Percentiles rank a stretch among this genome's conserved stretches.
Conservation (phyloP, 179 eudicot species). For the Heliamphora pulchella region DNA sequence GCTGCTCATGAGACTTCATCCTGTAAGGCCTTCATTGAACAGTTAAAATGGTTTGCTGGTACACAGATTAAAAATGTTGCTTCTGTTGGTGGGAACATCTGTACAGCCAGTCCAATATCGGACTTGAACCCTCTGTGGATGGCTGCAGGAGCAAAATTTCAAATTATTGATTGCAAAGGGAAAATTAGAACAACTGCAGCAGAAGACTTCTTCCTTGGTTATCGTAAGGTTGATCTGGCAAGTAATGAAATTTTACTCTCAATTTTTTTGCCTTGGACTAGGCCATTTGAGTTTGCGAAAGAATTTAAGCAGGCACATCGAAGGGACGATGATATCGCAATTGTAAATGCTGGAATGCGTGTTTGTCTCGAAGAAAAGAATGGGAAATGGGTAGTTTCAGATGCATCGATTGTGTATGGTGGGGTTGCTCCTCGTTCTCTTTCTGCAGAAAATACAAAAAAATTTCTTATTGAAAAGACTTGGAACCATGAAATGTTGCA, state of each 20-base stretch:
- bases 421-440: constrained; percentile 90
- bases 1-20: constrained; percentile 60
- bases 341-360: constrained; percentile 97
- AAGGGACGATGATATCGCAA: constrained; percentile 96
- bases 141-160: constrained; percentile 82
- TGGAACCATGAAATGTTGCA: constrained; percentile 67
- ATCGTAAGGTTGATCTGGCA: constrained; percentile 83
- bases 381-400: constrained; percentile 69
- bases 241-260: constrained; percentile 75
- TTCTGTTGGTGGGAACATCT: constrained; percentile 93
- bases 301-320: constrained; percentile 99
- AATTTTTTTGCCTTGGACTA: constrained; percentile 81
- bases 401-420: constrained; percentile 91
- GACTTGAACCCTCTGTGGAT: constrained; percentile 98
- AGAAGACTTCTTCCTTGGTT: constrained; percentile 76
- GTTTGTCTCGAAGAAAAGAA: constrained; percentile 60
- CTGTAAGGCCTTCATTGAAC: constrained; percentile 74
- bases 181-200: constrained; percentile 55
- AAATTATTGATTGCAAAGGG: constrained; percentile 65
- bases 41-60: constrained; percentile 97
- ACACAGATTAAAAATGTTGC: constrained; percentile 96
- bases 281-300: constrained; percentile 66
- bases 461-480: constrained; percentile 60
- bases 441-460: constrained; percentile 52
- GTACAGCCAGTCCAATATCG: constrained; percentile 98